Evolutionary conservation across 441 rosid species (phyloP), one percentile per base, ranked within the genome.

Genomic region (Biscutella laevigata): DNA sequence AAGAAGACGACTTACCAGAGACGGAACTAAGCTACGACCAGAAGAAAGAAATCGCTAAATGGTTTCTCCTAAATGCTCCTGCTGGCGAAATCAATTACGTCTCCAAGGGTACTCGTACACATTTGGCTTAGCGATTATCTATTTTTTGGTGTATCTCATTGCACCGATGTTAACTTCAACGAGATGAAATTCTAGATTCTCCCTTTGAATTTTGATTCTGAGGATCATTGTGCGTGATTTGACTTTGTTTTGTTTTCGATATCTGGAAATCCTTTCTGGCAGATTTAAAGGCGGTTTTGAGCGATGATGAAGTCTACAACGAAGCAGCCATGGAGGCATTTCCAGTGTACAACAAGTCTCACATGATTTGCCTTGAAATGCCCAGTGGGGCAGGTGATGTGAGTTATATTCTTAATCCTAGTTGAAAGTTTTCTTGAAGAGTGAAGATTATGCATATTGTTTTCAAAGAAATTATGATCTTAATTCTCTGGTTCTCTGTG

Each of bases 61-160:
- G 99, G 99, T 88, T 92, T 77, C 86, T 92, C 61, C 88, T 88
- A 73, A 84, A 92, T 68, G 69, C 99, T 45, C 97, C 99, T 25
- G 80, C 84, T 37, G 97, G 95, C 5, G 97, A 92, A 84, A 92
- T 92, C 84, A 87, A 86, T 71, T 92, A 75, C 45, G 68, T 69
- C 8, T 64, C 41, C 10, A 61, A 58, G 58, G 64, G 68, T 62
- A 62, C 8, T 28, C 29, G 19, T 34, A 39, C 46, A n/a, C 24
- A 28, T 29, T 20, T 38, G 40, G 35, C 35, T 4, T 13, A 25
- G 16, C 58, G 41, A 34, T n/a, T n/a, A 28, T 42, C 14, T 36
- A 27, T 10, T 35, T 16, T 12, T 10, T 24, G 5, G 2, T 15
- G 19, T 30, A 30, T 42, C 19, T 41, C 3, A 51, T 44, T 37